Evolutionary conservation across 1,139 yeast species (phyloP).

Genomic region (Suhomyces wounanorum): DNA sequence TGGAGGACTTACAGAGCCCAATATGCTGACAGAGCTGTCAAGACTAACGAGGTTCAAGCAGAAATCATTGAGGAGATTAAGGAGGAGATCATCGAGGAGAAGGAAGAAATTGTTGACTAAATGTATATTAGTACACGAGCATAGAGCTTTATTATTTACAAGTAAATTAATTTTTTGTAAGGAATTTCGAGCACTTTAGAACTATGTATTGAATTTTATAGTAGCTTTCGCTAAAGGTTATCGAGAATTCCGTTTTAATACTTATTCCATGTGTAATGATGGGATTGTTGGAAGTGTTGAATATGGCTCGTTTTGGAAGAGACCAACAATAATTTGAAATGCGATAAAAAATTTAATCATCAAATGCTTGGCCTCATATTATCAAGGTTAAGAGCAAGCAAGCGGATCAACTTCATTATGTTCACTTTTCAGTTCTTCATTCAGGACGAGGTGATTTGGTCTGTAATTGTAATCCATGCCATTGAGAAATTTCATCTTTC

Average conservation of each 20-base stretch:
- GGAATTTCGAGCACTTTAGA: neutral
- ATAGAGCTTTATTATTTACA: slow-evolving; percentile 2
- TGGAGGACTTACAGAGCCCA: slow-evolving; percentile 81
- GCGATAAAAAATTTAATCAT: too few relatives aligned
- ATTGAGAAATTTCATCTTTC: slow-evolving; percentile 81
- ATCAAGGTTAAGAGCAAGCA: too few relatives aligned
- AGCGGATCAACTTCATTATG: neutral
- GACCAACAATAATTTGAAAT: too few relatives aligned
- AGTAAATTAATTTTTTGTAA: neutral
- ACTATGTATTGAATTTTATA: neutral
- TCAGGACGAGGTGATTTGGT: slow-evolving; percentile 45
- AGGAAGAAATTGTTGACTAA: slow-evolving; percentile 73
- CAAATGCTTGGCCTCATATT: too few relatives aligned
- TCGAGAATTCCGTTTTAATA: too few relatives aligned
- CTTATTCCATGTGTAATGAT: too few relatives aligned
- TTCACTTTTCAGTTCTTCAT: neutral
- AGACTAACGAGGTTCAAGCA: slow-evolving; percentile 55
- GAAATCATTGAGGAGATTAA: slow-evolving; percentile 70
- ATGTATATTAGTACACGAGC: slow-evolving; percentile 12
- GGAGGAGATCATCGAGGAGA: slow-evolving; percentile 73
- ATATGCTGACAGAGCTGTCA: slow-evolving; percentile 50
- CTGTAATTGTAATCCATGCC: slow-evolving; percentile 93
- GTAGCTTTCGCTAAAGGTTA: too few relatives aligned
- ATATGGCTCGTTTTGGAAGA: too few relatives aligned
- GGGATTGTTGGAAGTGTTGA: too few relatives aligned